Evolutionary conservation across 129 eudicot species (phyloP).

Genomic region (Flaveria trinervia): DNA sequence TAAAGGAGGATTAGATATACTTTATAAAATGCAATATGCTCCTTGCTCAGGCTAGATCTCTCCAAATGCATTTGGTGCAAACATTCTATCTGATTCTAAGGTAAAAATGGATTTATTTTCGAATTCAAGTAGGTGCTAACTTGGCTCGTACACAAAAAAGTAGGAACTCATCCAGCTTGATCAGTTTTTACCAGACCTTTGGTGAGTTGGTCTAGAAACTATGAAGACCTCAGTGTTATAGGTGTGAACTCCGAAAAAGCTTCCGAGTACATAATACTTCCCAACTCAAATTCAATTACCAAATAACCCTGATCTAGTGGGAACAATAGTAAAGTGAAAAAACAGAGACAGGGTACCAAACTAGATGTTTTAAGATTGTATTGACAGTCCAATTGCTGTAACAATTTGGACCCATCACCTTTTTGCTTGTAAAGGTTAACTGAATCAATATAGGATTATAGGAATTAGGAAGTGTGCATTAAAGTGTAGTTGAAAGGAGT

Average conservation of each 20-base stretch:
- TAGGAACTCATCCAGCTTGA: neutral
- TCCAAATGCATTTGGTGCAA: neutral
- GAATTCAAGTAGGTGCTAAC: neutral
- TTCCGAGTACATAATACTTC: neutral
- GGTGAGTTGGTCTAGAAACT: neutral
- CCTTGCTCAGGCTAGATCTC: neutral
- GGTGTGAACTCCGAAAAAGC: neutral
- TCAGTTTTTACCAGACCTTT: neutral
- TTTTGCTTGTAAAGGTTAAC: neutral
- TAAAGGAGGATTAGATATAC: neutral
- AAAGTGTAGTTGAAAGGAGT: neutral
- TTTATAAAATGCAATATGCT: neutral
- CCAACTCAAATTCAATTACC: neutral
- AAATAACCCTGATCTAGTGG: neutral
- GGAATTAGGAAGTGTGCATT: neutral
- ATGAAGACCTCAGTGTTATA: neutral
- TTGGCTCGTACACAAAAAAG: neutral
- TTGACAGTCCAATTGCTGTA: neutral
- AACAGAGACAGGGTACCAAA: neutral
- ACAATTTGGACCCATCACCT: constrained; percentile 4
- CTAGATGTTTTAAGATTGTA: neutral
- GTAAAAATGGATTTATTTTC: neutral
- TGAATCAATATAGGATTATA: neutral
- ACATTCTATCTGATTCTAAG: neutral
- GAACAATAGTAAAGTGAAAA: neutral